A percentile compares a stretch with the other conserved stretches of the same genome.
Conservation (phyloP, 2,329 filamentous ascomycete genomes). For the Zymoseptoria pseudotritici region DNA sequence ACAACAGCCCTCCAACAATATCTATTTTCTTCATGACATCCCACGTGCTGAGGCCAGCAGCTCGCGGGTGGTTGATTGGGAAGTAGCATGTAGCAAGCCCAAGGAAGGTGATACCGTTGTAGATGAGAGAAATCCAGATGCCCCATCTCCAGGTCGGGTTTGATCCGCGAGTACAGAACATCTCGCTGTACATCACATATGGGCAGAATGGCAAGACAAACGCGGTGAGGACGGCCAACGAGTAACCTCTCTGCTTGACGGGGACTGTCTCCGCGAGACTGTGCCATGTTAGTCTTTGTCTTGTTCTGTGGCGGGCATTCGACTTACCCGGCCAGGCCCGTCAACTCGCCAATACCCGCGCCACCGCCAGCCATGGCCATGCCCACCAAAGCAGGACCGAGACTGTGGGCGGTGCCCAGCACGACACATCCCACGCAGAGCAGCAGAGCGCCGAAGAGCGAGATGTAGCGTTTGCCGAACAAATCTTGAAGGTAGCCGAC, state of each 20-base stretch:
- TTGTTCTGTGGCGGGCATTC: background rate
- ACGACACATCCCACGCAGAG: constrained; percentile 54
- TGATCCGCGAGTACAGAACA: constrained; percentile 38
- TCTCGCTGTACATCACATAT: constrained; percentile 53
- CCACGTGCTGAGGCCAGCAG: constrained; percentile 33
- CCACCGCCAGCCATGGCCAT: constrained; percentile 56
- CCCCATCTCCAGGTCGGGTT: constrained; percentile 46
- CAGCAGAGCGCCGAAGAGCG: constrained; percentile 45
- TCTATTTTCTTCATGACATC: constrained; percentile 43
- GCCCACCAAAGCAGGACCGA: constrained; percentile 39
- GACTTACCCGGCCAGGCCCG: constrained; percentile 50
- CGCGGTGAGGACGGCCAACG: constrained; percentile 18
- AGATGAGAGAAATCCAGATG: constrained; percentile 27
- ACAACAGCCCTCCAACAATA: constrained; percentile 44
- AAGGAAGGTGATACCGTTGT: constrained; percentile 17
- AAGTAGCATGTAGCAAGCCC: constrained; percentile 43
- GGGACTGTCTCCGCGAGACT: constrained; percentile 23
- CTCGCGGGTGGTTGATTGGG: constrained; percentile 42
- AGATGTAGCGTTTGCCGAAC: constrained; percentile 54
- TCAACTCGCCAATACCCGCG: constrained; percentile 61
- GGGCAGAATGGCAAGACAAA: constrained; percentile 52
- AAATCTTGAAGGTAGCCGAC: constrained; percentile 60
- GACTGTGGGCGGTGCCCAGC: constrained; percentile 50
- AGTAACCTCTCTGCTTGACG: constrained; percentile 19
- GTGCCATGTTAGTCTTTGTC: no score